A percentile compares a stretch with the other conserved stretches of the same genome.
Conservation (phyloP, 306 rosid species). For the Fragaria iinumae region DNA sequence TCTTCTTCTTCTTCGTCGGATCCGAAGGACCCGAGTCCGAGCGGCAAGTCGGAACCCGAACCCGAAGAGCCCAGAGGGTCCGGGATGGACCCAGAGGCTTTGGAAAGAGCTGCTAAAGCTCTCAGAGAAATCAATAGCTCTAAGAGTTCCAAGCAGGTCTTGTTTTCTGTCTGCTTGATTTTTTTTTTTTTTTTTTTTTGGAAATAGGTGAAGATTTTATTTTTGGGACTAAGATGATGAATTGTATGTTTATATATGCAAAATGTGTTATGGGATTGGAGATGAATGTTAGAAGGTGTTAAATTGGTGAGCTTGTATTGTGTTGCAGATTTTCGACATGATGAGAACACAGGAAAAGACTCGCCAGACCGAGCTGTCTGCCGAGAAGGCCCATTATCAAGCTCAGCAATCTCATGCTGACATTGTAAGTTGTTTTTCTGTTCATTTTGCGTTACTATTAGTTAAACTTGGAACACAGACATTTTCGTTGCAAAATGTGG, state of each 20-base stretch:
- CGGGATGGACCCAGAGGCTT: constrained; percentile 76
- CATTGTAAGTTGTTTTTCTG: constrained; percentile 50
- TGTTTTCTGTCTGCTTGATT: background rate
- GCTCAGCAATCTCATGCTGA: constrained; percentile 67
- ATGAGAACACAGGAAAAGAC: constrained; percentile 79
- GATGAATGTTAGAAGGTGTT: background rate
- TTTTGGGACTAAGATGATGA: background rate
- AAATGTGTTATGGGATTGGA: background rate
- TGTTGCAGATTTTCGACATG: constrained; percentile 66
- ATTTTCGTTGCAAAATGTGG: background rate
- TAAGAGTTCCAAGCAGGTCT: constrained; percentile 61
- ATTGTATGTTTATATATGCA: background rate
- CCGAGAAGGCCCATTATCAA: constrained; percentile 75
- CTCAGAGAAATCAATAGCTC: constrained; percentile 77
- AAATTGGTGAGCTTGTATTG: constrained; percentile 18
- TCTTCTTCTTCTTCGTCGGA: constrained; percentile 34
- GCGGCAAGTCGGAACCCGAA: constrained; percentile 46
- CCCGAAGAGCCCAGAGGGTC: constrained; percentile 70
- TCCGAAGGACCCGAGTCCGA: constrained; percentile 38
- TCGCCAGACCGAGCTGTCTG: constrained; percentile 73
- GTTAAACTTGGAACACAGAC: background rate
- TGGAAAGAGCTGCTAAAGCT: constrained; percentile 93
- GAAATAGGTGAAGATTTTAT: background rate
- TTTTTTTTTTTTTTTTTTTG: background rate
- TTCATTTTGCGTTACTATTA: background rate